Conservation (phyloP, 306 rosid genomes). For the Elaeagnus macrophylla region DNA sequence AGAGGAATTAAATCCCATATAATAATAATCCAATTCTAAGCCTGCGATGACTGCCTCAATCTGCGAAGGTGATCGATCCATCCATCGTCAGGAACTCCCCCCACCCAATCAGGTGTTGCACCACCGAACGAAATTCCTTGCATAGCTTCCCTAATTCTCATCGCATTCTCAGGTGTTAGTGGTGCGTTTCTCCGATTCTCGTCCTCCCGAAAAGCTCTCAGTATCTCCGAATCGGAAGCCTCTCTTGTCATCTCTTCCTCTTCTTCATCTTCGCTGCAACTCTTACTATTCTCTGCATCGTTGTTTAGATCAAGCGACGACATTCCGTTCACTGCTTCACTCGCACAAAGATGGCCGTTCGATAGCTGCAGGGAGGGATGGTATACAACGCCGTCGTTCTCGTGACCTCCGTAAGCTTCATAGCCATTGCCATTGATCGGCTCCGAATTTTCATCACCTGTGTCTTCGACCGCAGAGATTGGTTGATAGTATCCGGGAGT, state of each 20-base stretch:
- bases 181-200: slow-evolving; percentile 66
- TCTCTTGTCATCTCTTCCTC: slow-evolving; percentile 25
- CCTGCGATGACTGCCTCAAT: slow-evolving; percentile 27
- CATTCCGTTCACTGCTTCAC: slow-evolving; percentile 44
- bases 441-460: slow-evolving; percentile 29
- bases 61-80: slow-evolving; percentile 72
- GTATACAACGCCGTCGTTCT: slow-evolving; percentile 10
- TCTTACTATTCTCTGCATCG: slow-evolving; percentile 20
- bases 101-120: slow-evolving; percentile 61
- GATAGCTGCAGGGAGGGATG: slow-evolving; percentile 23
- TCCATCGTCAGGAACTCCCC: slow-evolving; percentile 43
- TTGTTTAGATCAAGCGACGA: slow-evolving; percentile 47
- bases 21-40: not conserved
- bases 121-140: slow-evolving; percentile 66
- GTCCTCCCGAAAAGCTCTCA: slow-evolving; percentile 62
- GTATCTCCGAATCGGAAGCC: slow-evolving; percentile 37
- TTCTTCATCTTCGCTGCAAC: slow-evolving; percentile 32
- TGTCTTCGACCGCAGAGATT: slow-evolving; percentile 38
- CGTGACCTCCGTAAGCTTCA: slow-evolving; percentile 9
- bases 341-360: slow-evolving; percentile 30
- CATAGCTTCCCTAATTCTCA: slow-evolving; percentile 82
- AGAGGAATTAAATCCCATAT: not conserved
- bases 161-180: slow-evolving; percentile 61
- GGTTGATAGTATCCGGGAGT: slow-evolving; percentile 62
- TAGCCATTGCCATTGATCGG: slow-evolving; percentile 25